Evolutionary conservation across 78 protist species (phyloP).

Genomic region (Diacronema lutheri): DNA sequence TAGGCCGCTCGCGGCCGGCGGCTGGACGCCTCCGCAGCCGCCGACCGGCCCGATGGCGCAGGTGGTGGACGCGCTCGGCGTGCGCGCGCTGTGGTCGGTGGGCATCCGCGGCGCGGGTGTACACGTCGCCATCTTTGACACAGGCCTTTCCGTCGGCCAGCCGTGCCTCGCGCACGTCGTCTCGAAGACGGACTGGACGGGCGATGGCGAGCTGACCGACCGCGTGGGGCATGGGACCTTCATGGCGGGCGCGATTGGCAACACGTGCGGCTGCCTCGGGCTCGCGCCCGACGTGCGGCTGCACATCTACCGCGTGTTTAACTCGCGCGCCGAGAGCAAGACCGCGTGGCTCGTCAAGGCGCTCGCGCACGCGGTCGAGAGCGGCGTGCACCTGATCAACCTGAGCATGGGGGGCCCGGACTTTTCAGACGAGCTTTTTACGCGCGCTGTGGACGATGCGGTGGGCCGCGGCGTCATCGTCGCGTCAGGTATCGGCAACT

Average conservation of each 20-base stretch:
- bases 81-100: no score
- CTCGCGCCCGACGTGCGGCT: constrained; percentile 85
- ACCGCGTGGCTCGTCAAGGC: constrained; percentile 29
- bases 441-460: constrained; percentile 87
- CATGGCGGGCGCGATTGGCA: constrained; percentile 76
- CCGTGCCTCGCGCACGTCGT: neutral
- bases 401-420: constrained; percentile 96
- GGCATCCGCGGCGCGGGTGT: neutral
- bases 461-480: constrained; percentile 76
- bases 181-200: constrained; percentile 58
- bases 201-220: constrained; percentile 53
- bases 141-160: neutral
- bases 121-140: constrained; percentile 3
- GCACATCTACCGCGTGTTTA: constrained; percentile 82
- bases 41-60: no score
- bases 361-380: constrained; percentile 7
- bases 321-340: neutral
- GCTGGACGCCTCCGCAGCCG: no score
- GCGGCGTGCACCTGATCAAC: constrained; percentile 73
- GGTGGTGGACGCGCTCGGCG: no score
- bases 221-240: constrained; percentile 90
- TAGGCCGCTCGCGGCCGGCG: no score
- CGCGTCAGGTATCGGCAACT: constrained; percentile 92
- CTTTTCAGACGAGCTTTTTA: constrained; percentile 85
- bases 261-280: constrained; percentile 49